A percentile compares a stretch with the other conserved stretches of the same genome.
phyloP scores from a whole-genome alignment of 73 alveolate genomes.

The Tetrahymena malaccensis region DNA sequence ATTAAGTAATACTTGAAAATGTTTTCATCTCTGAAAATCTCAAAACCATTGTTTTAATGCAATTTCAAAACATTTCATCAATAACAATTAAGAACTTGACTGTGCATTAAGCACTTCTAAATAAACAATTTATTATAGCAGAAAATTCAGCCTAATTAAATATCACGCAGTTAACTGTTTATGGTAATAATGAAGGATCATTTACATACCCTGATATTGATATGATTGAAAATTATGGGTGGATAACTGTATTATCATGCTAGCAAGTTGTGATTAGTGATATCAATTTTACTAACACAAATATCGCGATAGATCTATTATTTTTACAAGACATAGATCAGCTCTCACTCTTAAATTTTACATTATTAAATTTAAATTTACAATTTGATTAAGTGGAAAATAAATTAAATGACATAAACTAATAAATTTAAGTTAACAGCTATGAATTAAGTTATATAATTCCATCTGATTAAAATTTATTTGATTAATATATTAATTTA shows the following conservation, averaged over 20 bases:
- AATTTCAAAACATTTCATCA: background rate
- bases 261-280: background rate
- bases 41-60: no score
- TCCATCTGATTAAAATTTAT: background rate
- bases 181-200: background rate
- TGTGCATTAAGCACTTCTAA: background rate
- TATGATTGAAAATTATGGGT: background rate
- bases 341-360: background rate
- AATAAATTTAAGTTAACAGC: no score
- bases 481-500: background rate
- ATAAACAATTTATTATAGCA: background rate
- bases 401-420: no score
- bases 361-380: background rate
- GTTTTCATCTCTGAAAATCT: no score
- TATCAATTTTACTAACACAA: background rate
- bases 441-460: no score
- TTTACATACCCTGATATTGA: background rate
- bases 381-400: background rate
- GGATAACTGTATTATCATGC: background rate
- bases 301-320: background rate
- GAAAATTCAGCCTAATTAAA: background rate
- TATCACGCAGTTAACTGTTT: background rate
- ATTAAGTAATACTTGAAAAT: background rate
- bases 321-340: background rate
- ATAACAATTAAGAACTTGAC: background rate